Base-by-base conservation (phyloP, 805 yeast genomes). In the Wickerhamiella dianesei region DNA sequence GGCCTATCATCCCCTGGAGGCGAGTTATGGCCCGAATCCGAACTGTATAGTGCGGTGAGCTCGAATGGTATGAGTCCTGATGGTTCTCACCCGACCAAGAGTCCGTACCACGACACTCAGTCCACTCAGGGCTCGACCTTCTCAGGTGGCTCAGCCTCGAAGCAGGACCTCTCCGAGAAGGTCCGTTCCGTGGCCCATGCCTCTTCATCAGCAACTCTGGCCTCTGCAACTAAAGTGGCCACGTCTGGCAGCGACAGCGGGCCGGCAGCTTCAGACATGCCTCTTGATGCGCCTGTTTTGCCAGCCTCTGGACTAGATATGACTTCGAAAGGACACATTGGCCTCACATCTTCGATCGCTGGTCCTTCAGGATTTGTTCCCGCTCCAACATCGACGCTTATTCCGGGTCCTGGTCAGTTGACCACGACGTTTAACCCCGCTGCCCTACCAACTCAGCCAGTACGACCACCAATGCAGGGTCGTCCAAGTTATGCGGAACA, bases 1-100 rank as follows among this genome's bases (percentile, higher is more conserved):
- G 35, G 44, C 35, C 36, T 39, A 12, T 39, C 41, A 6, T 14
- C n/a, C 41, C 25, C 41, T 5, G 25, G 18, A 9, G 41, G 41
- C 13, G 42, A 43, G 14, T 25, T 45, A 8, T 48, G 48, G 49
- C 53, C 53, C 4, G 53, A 52, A 29, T 47, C 46, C 21, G 54
- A 51, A 25, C 44, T 48, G 13, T 46, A 44, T 32, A 46, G 45
- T 19, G 41, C 51, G 13, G 43, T 45, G 21, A 48, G 52, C 2
- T 41, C 46, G 8, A 25, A 21, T 37, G 46, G 46, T 14, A 46
- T 41, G 32, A n/a, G 49, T 50, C 3, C 45, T 43, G 45, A 4
- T 21, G 32, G 12, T 12, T 6, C 9, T 6, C 32, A 25, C 32
- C 12, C 32, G 6, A 12, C 12, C 6, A 6, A 25, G 12, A 25